A percentile compares a stretch with the other conserved stretches of the same genome.
phyloP scores from a whole-genome alignment of 257 asterid species.

The Solanum pimpinellifolium region DNA sequence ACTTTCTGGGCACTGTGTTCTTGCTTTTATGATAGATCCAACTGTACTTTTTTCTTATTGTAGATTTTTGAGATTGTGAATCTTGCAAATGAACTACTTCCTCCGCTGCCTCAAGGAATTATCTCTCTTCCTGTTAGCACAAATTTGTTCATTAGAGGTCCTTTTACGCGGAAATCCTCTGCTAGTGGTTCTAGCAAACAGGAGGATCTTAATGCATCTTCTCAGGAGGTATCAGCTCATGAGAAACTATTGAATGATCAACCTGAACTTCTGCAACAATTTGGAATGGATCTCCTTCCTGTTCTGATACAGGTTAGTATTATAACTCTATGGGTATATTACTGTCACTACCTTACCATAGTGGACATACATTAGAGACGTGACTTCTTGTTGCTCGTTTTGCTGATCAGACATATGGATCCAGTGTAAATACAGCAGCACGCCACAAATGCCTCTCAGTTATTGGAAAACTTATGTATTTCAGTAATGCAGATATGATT shows the following conservation, averaged over 20 bases:
- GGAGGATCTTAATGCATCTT: constrained; percentile 49
- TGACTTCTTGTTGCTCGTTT: not conserved
- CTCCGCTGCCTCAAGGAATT: constrained; percentile 85
- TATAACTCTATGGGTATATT: not conserved
- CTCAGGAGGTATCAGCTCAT: constrained; percentile 53
- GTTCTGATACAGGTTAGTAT: constrained; percentile 76
- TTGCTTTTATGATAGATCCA: not conserved
- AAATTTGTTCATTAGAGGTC: constrained; percentile 49
- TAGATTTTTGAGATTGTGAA: constrained; percentile 97
- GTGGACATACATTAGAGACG: not conserved
- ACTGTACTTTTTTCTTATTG: not conserved
- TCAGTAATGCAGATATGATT: constrained; percentile 79
- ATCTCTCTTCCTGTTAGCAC: constrained; percentile 69
- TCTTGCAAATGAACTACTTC: constrained; percentile 97
- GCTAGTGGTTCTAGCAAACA: constrained; percentile 56
- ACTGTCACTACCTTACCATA: not conserved
- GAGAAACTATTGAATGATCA: constrained; percentile 79
- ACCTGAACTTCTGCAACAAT: constrained; percentile 90
- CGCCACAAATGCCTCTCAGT: constrained; percentile 97
- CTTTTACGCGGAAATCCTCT: constrained; percentile 44
- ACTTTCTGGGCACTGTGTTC: not conserved
- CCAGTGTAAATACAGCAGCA: constrained; percentile 94
- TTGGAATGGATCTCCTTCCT: constrained; percentile 92
- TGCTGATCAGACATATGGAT: constrained; percentile 73
- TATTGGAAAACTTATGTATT: constrained; percentile 91